Evolutionary conservation across 768 basidiomycete species (phyloP).

Genomic region (Phlebiopsis flavidoalba): DNA sequence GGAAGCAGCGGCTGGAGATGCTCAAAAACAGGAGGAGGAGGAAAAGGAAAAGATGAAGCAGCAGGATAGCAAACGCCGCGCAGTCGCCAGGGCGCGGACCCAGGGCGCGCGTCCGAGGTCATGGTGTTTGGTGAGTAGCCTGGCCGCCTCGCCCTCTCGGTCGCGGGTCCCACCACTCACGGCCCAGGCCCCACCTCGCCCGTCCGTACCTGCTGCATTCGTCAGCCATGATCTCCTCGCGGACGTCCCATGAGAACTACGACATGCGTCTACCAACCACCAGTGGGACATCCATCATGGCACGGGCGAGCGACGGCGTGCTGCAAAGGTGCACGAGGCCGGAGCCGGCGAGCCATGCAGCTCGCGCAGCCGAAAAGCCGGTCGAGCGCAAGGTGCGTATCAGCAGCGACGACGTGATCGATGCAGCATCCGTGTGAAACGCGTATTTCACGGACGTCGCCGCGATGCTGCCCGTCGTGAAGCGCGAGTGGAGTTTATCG

Average conservation of each 20-base stretch:
- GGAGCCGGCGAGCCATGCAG: constrained; percentile 49
- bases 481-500: constrained; percentile 84
- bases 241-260: constrained; percentile 81
- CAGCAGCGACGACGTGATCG: constrained; percentile 75
- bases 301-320: constrained; percentile 78
- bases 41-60: constrained; percentile 27
- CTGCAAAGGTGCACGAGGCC: constrained; percentile 76
- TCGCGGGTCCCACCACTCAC: constrained; percentile 1
- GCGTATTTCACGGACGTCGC: constrained; percentile 88
- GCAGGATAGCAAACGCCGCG: constrained; percentile 25
- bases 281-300: constrained; percentile 86
- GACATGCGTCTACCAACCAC: constrained; percentile 86
- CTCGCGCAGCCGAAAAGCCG: constrained; percentile 52
- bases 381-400: constrained; percentile 69
- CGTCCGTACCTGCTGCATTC: constrained; percentile 86
- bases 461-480: constrained; percentile 86
- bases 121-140: constrained; percentile 44
- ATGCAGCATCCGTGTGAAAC: constrained; percentile 84
- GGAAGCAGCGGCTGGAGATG: constrained; percentile 87
- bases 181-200: constrained; percentile 81
- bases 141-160: not conserved
- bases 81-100: constrained; percentile 43
- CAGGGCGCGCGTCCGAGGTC: constrained; percentile 47
- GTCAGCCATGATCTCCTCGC: constrained; percentile 78
- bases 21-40: constrained; percentile 38